Conservation (phyloP, 495 filamentous ascomycete genomes). For the Talaromyces adpressus region DNA sequence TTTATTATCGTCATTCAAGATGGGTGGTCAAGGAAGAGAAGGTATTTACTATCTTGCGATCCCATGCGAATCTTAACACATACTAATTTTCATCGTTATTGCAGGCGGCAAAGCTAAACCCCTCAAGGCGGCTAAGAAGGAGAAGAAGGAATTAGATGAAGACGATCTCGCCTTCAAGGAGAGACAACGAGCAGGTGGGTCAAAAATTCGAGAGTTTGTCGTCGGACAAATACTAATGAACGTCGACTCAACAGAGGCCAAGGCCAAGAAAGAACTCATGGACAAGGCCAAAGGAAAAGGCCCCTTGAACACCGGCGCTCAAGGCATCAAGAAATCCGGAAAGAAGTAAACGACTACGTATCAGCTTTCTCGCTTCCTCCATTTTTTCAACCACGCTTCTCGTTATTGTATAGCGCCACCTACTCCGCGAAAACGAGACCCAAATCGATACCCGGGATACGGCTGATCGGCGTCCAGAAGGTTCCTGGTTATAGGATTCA, state of each 20-base stretch:
- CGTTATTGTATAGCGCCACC: neutral
- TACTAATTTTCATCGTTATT: conserved; percentile 8
- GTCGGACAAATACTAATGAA: neutral
- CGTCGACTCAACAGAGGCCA: conserved; percentile 49
- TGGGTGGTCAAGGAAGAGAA: conserved; percentile 66
- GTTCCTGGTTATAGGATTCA: conserved; percentile 12
- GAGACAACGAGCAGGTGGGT: conserved; percentile 66
- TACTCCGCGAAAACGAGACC: neutral
- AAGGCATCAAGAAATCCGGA: conserved; percentile 87
- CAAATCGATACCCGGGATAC: conserved; percentile 3
- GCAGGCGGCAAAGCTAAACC: conserved; percentile 81
- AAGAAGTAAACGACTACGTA: conserved; percentile 57
- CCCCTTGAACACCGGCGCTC: conserved; percentile 63
- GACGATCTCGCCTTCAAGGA: conserved; percentile 69
- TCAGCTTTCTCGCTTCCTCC: neutral
- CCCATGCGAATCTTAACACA: neutral
- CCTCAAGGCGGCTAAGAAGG: conserved; percentile 74
- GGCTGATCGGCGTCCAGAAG: conserved; percentile 1
- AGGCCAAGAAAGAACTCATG: conserved; percentile 67
- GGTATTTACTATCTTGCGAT: conserved; percentile 27
- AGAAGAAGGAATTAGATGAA: conserved; percentile 65
- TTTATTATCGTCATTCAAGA: conserved; percentile 22
- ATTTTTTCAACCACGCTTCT: neutral
- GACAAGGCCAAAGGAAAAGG: conserved; percentile 55
- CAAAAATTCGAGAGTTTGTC: neutral